A percentile compares a stretch with the other conserved stretches of the same genome.
These are phyloP conservation scores for Tolypocladium album DNA, from an alignment of 2,329 filamentous ascomycete genomes.

Conservation along the genomic window DNA sequence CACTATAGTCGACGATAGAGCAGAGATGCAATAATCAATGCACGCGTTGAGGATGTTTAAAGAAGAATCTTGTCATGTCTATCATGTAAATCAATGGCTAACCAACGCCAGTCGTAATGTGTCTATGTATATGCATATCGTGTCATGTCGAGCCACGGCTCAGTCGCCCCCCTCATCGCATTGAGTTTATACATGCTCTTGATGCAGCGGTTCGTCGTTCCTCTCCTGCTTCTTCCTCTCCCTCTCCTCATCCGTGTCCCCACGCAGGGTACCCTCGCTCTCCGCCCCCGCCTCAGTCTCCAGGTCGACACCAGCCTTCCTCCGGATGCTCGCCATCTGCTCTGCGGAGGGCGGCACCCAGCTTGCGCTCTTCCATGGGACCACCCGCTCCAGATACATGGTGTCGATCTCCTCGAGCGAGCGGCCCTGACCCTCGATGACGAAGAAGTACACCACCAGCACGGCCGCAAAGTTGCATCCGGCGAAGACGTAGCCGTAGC, in stretches of 20 bases:
- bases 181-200: conserved; percentile 2
- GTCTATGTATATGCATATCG: neutral
- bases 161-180: neutral
- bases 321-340: conserved; percentile 30
- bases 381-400: conserved; percentile 59
- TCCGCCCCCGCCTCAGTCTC: conserved; percentile 10
- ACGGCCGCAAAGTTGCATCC: conserved; percentile 57
- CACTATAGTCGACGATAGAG: too few relatives aligned
- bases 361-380: conserved; percentile 48
- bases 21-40: too few relatives aligned
- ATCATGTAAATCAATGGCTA: neutral
- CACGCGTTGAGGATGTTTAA: too few relatives aligned
- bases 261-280: neutral
- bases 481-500: conserved; percentile 68
- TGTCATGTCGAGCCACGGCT: neutral
- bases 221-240: neutral
- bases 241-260: neutral
- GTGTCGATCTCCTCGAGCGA: conserved; percentile 72
- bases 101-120: neutral
- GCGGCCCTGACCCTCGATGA: conserved; percentile 63
- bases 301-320: conserved; percentile 28
- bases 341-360: conserved; percentile 37
- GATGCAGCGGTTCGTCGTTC: neutral
- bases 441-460: conserved; percentile 64
- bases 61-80: neutral